Evolutionary conservation across 2,329 filamentous ascomycete species (phyloP).

Genomic region (Penicillium sp.): DNA sequence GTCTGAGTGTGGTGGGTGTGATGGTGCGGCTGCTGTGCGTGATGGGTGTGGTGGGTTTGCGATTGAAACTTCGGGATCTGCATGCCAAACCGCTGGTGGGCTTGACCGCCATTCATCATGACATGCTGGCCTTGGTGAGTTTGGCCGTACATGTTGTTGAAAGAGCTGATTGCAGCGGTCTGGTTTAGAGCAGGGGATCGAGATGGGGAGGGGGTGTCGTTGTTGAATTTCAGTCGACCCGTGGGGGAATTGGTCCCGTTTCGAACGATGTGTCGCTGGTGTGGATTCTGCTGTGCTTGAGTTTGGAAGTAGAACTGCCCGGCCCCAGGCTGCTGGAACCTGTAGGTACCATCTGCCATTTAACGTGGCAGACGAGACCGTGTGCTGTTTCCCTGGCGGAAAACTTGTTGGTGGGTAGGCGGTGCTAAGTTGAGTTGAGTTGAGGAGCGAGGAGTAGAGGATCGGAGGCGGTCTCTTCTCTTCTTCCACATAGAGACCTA

Average conservation of each 20-base stretch:
- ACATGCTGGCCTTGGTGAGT: conserved; percentile 48
- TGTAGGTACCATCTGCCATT: conserved; percentile 55
- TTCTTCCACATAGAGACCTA: conserved; percentile 49
- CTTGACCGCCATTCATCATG: conserved; percentile 50
- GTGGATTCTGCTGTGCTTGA: conserved; percentile 42
- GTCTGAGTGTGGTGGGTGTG: conserved; percentile 44
- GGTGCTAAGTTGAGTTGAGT: conserved; percentile 23
- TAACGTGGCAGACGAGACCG: conserved; percentile 49
- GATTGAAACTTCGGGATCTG: conserved; percentile 49
- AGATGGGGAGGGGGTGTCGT: conserved; percentile 49
- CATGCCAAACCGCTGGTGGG: conserved; percentile 49
- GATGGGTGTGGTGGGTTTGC: conserved; percentile 46
- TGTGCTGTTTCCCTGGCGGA: conserved; percentile 33
- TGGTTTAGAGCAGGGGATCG: conserved; percentile 46
- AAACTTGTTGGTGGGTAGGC: conserved; percentile 25
- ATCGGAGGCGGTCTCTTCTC: conserved; percentile 46
- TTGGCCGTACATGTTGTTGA: conserved; percentile 48
- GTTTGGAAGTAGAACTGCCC: conserved; percentile 49
- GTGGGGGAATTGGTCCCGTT: conserved; percentile 47
- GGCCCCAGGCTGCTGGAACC: conserved; percentile 53
- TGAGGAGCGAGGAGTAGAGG: conserved; percentile 35
- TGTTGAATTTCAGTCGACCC: conserved; percentile 44
- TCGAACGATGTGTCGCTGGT: conserved; percentile 44
- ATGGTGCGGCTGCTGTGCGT: conserved; percentile 44
- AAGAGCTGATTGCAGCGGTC: conserved; percentile 42